Conservation (phyloP, 768 basidiomycete species). For the Hysterangium stoloniferum region DNA sequence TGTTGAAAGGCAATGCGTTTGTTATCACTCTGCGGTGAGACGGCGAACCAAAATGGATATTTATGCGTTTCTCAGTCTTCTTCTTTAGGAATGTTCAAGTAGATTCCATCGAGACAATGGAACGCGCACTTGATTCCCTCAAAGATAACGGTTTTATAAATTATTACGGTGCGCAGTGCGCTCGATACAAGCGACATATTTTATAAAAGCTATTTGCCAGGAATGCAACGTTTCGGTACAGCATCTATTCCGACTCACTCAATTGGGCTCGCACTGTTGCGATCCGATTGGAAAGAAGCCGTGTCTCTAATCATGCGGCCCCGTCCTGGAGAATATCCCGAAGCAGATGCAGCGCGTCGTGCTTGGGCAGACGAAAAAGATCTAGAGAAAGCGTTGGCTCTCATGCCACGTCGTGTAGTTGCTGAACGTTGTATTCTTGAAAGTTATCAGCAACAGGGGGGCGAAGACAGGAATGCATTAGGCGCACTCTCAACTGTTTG, state of each 20-base stretch:
- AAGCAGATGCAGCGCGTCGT: conserved; percentile 73
- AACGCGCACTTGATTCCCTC: conserved; percentile 68
- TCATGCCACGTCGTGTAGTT: conserved; percentile 87
- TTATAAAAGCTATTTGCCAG: conserved; percentile 29
- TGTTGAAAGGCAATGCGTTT: conserved; percentile 95
- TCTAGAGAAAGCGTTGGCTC: conserved; percentile 68
- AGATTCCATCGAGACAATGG: conserved; percentile 61
- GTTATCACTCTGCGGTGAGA: conserved; percentile 85
- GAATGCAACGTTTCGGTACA: conserved; percentile 99
- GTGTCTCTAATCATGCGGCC: conserved; percentile 73
- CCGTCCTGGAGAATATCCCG: conserved; percentile 88
- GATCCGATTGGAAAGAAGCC: conserved; percentile 86
- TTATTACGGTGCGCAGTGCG: conserved; percentile 67
- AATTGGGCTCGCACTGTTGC: conserved; percentile 85
- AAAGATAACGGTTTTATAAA: conserved; percentile 91
- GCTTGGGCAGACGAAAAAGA: conserved; percentile 85
- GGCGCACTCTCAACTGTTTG: conserved; percentile 77
- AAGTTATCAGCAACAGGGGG: conserved; percentile 74
- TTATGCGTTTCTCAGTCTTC: conserved; percentile 5
- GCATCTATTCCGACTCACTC: conserved; percentile 92
- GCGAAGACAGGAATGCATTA: conserved; percentile 76
- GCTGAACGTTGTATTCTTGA: conserved; percentile 92
- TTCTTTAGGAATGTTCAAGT: conserved; percentile 71
- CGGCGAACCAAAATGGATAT: neutral
- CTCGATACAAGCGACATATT: neutral